Evolutionary conservation across 2,329 filamentous ascomycete species (phyloP).

Genomic region (Helotiales sp.): DNA sequence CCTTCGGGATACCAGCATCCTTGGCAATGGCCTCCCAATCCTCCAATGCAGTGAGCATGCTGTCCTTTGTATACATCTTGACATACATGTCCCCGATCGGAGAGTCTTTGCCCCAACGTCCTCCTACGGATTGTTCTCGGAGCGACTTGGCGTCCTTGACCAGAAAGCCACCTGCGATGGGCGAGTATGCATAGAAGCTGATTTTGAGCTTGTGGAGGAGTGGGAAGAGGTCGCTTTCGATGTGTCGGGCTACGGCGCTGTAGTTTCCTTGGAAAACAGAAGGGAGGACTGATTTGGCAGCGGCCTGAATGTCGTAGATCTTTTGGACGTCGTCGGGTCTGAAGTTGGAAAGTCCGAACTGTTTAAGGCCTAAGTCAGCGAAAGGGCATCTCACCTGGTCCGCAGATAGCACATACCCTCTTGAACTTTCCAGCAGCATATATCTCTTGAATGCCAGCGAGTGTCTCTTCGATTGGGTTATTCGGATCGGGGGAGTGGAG

Average conservation of each 20-base stretch:
- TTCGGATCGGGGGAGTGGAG: slow-evolving; percentile 44
- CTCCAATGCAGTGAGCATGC: slow-evolving; percentile 35
- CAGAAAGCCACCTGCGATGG: slow-evolving; percentile 67
- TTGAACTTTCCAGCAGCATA: slow-evolving; percentile 44
- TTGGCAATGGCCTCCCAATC: slow-evolving; percentile 41
- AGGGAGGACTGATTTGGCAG: slow-evolving; percentile 41
- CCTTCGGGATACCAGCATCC: slow-evolving; percentile 42
- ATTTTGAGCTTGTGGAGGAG: slow-evolving; percentile 50
- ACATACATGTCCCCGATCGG: slow-evolving; percentile 33
- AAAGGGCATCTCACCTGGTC: slow-evolving; percentile 55
- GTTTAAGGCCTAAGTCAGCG: slow-evolving; percentile 32
- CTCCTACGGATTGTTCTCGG: slow-evolving; percentile 21
- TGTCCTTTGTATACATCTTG: slow-evolving; percentile 27
- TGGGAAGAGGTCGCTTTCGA: slow-evolving; percentile 66
- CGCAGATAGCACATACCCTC: slow-evolving; percentile 55
- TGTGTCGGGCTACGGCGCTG: slow-evolving; percentile 48
- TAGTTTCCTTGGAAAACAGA: slow-evolving; percentile 45
- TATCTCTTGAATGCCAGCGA: slow-evolving; percentile 42
- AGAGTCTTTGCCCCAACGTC: slow-evolving; percentile 34
- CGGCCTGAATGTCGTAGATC: slow-evolving; percentile 40
- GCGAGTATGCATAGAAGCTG: slow-evolving; percentile 61
- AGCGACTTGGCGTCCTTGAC: slow-evolving; percentile 41
- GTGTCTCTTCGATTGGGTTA: slow-evolving; percentile 43
- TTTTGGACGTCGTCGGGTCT: slow-evolving; percentile 38
- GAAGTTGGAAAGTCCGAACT: slow-evolving; percentile 46